Base-by-base conservation (phyloP, 495 filamentous ascomycete species). In the Aspergillus homomorphus region DNA sequence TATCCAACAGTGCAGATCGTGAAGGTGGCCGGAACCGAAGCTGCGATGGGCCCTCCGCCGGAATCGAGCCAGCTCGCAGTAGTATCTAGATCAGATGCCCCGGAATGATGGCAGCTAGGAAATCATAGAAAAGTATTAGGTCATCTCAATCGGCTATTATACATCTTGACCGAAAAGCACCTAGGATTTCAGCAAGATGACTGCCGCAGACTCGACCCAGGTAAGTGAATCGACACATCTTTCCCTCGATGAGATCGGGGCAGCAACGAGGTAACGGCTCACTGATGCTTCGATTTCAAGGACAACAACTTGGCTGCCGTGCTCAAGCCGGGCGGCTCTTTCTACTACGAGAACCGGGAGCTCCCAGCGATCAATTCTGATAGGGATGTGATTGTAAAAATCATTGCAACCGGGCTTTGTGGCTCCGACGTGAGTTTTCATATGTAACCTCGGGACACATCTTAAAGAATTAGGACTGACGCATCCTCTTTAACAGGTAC, bases 401-500 rank as follows among this genome's bases (percentile, higher is more conserved):
- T 66, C n/a, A 42, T 60, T 10, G 63, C 63, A 20, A 66, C 63
- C 15, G 63, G 63, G 22, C 63, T 66, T 18, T 66, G 63, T 51
- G 63, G 63, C 41, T 66, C 63, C 26, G 63, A 66, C 53, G 63
- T 66, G 43, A 57, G 60, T 53, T 12, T 24, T 14, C 12, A 54
- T 16, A 12, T 15, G 19, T 30, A 10, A 18, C 24, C 24, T 16
- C 0, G 3, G 3, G 15, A 28, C 23, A 18, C 26, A 2, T 5
- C 7, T 9, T 10, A 38, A 38, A 2, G 4, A 38, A 12, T 6
- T 38, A 38, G 33, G 15, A 12, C 10, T 38, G 15, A 38, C 10
- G 10, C 33, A 2, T 38, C 33, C 7, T 38, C n/a, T 38, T 2
- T 12, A 38, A 38, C 5, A 66, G 74, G 83, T 68, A 19, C 77